Evolutionary conservation across 2,329 filamentous ascomycete genomes (phyloP).

Genomic region (Neofusicoccum sp.): DNA sequence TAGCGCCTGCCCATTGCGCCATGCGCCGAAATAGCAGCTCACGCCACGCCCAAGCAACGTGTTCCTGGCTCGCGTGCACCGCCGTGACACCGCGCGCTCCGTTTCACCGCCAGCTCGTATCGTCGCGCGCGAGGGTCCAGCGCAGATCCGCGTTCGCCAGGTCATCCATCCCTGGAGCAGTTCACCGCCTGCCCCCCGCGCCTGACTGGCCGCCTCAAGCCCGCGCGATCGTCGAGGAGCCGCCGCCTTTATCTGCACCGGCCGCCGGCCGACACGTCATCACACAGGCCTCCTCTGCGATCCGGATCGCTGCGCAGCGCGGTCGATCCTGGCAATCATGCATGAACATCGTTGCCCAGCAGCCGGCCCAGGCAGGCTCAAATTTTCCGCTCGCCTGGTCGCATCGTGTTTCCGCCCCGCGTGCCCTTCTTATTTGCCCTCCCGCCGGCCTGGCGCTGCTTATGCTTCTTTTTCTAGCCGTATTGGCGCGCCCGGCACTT

Average conservation of each 20-base stretch:
- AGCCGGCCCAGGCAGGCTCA: slow-evolving; percentile 19
- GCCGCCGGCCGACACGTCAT: slow-evolving; percentile 14
- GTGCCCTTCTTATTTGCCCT: slow-evolving; percentile 3
- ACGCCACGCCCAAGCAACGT: slow-evolving; percentile 15
- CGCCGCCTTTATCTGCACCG: too few relatives aligned
- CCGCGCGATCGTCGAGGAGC: background rate
- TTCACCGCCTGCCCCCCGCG: slow-evolving; percentile 33
- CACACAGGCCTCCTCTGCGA: too few relatives aligned
- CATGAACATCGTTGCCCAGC: slow-evolving; percentile 29
- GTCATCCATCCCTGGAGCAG: slow-evolving; percentile 40
- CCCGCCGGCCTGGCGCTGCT: background rate
- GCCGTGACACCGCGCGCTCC: background rate
- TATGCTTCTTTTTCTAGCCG: slow-evolving; percentile 4
- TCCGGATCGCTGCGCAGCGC: too few relatives aligned
- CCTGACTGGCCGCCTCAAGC: slow-evolving; percentile 36
- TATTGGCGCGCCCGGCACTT: slow-evolving; percentile 9
- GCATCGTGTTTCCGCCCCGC: slow-evolving; percentile 22
- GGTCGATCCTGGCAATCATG: slow-evolving; percentile 25
- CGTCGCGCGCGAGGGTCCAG: slow-evolving; percentile 21
- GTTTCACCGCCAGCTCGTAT: background rate
- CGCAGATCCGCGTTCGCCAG: slow-evolving; percentile 38
- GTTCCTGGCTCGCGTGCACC: slow-evolving; percentile 6
- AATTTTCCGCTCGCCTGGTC: slow-evolving; percentile 35
- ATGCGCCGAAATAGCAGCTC: background rate
- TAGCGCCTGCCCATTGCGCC: slow-evolving; percentile 6